Evolutionary conservation across 2,329 filamentous ascomycete genomes (phyloP), one percentile per base, ranked within the genome.

Genomic region (Didymella lethalis): DNA sequence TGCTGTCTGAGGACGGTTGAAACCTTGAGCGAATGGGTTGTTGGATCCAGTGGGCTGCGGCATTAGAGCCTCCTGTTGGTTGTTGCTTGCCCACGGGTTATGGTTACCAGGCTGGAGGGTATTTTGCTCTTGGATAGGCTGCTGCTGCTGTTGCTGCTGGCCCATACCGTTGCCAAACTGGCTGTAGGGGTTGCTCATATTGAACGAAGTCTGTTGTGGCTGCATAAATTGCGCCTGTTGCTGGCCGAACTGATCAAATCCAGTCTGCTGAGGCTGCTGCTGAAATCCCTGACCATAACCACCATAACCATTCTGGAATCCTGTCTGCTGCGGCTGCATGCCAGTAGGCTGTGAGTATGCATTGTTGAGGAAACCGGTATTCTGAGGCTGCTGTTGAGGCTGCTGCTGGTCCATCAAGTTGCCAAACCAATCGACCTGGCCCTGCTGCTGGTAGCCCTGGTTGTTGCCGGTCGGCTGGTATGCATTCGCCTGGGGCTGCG

Each of bases 391-490:
- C 48, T 81, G 76, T 65, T 80, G 76, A 68, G 77, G 78, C 41
- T 81, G 87, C 41, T 81, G 87, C 70, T 88, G 88, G 58, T 94
- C 91, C 71, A 98, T 90, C 12, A 93, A 92, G 77, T 99, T 99
- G 59, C 94, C 95, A 70, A 96, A 95, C 87, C 96, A 98, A 79
- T 99, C 95, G 18, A 99, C 95, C 12, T 92, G 92, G 57, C 90
- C 90, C 75, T 97, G 94, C 79, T 99, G 95, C 81, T 98, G 93
- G 73, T 99, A 99, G 46, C 94, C 94, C 80, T 97, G 93, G 78
- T 97, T 98, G 81, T 92, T 93, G 34, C 93, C 94, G 14, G 93
- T 98, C 40, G 86, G 87, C 78, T 93, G 92, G 34, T 90, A 86
- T 69, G 92, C 90, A 53, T 86, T 80, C 4, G 82, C 76, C 70